These are phyloP conservation scores for Camelina neglecta DNA, from an alignment of 345 rosid species.

Conservation along the genomic window DNA sequence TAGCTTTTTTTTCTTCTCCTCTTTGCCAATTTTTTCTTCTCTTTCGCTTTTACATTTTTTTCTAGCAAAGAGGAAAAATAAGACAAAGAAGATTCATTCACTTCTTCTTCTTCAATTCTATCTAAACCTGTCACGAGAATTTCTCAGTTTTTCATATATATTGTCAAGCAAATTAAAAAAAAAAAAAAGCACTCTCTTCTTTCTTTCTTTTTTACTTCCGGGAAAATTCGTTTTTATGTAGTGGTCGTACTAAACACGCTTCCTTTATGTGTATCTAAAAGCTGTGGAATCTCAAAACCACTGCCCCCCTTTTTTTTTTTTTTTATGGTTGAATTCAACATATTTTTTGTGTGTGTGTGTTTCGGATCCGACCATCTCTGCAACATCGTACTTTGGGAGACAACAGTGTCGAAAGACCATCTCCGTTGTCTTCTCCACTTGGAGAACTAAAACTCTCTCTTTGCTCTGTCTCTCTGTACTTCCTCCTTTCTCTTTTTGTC, in stretches of 20 bases:
- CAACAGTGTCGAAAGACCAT: constrained; percentile 36
- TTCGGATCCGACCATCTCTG: constrained; percentile 44
- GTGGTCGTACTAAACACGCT: constrained; percentile 47
- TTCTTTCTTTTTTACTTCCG: neutral
- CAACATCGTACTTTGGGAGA: constrained; percentile 45
- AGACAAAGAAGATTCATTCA: constrained; percentile 3
- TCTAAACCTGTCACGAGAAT: constrained; percentile 8
- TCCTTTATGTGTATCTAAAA: constrained; percentile 30
- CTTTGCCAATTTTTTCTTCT: constrained; percentile 26
- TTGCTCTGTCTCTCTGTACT: constrained; percentile 6
- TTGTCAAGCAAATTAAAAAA: constrained; percentile 1
- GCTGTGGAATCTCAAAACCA: constrained; percentile 34
- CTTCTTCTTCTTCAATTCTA: neutral
- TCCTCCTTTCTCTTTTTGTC: constrained; percentile 12
- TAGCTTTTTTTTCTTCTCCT: constrained; percentile 21
- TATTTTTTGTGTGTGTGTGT: neutral
- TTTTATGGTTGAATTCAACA: constrained; percentile 29
- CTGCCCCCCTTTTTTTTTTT: constrained; percentile 6
- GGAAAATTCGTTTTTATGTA: constrained; percentile 37
- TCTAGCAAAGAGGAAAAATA: constrained; percentile 27
- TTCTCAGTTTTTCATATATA: constrained; percentile 8
- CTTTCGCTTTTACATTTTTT: constrained; percentile 24
- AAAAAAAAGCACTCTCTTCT: neutral
- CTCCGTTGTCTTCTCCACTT: constrained; percentile 35
- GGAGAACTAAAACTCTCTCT: constrained; percentile 4